phyloP scores from a whole-genome alignment of 768 basidiomycete genomes.

The Auricularia sp. region DNA sequence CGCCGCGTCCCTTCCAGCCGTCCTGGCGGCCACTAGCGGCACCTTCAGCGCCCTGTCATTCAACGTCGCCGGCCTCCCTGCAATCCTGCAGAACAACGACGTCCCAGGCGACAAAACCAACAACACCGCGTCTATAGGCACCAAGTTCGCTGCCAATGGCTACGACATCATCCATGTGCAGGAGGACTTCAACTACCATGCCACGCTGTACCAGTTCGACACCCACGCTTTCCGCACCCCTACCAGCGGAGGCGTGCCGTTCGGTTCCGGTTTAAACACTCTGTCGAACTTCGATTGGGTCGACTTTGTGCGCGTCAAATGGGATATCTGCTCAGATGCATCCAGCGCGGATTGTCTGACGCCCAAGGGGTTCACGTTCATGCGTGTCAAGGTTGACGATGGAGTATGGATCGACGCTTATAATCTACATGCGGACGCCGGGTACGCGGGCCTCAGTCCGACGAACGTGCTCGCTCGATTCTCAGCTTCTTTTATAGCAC shows the following conservation, averaged over 20 bases:
- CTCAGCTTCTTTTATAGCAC: neutral
- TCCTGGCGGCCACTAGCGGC: constrained; percentile 13
- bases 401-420: constrained; percentile 29
- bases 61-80: constrained; percentile 27
- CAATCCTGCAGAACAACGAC: constrained; percentile 6
- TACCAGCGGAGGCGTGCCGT: constrained; percentile 22
- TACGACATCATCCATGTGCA: neutral
- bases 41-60: constrained; percentile 22
- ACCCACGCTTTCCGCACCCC: constrained; percentile 28
- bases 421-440: constrained; percentile 32
- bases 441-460: constrained; percentile 5
- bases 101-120: neutral
- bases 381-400: constrained; percentile 23
- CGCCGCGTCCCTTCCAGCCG: neutral
- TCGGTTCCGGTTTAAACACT: constrained; percentile 30
- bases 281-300: constrained; percentile 27
- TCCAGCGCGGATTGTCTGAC: constrained; percentile 29
- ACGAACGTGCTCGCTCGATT: too few species aligned
- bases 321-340: constrained; percentile 19
- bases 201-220: constrained; percentile 26
- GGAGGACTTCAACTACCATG: constrained; percentile 32
- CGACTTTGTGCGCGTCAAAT: constrained; percentile 24
- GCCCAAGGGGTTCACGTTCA: constrained; percentile 32
- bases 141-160: neutral
- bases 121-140: neutral